Conservation (phyloP, 2,329 filamentous ascomycete species). For the Pyrenophora seminiperda region DNA sequence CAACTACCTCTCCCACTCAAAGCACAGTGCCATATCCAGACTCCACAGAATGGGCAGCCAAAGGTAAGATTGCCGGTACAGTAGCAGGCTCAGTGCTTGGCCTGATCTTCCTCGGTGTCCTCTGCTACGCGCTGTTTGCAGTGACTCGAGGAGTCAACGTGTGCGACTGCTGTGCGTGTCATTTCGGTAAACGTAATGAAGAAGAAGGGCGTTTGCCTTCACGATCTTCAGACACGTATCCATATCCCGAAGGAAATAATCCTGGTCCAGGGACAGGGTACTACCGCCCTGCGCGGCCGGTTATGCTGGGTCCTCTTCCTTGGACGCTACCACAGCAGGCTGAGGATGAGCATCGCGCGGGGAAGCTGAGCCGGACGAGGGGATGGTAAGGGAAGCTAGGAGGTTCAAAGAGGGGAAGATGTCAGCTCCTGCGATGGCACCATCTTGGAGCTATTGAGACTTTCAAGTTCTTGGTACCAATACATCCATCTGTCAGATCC, state of each 20-base stretch:
- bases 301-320: not conserved
- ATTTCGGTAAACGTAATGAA: not conserved
- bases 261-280: not conserved
- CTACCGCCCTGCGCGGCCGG: not conserved
- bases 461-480: no score
- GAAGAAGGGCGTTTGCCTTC: not conserved
- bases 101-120: conserved; percentile 4
- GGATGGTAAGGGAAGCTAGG: not conserved
- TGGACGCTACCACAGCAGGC: not conserved
- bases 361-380: not conserved
- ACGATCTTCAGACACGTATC: conserved; percentile 1
- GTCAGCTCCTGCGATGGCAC: not conserved
- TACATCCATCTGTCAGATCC: no score
- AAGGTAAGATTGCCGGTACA: conserved; percentile 1
- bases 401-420: not conserved
- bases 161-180: conserved; percentile 10
- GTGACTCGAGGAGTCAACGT: conserved; percentile 11
- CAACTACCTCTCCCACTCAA: not conserved
- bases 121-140: conserved; percentile 1
- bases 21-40: not conserved
- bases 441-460: no score
- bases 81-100: conserved; percentile 6
- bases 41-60: not conserved
- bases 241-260: not conserved
- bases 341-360: not conserved